Evolutionary conservation across 2,329 filamentous ascomycete genomes (phyloP).

Genomic region (Lachnellula arida): DNA sequence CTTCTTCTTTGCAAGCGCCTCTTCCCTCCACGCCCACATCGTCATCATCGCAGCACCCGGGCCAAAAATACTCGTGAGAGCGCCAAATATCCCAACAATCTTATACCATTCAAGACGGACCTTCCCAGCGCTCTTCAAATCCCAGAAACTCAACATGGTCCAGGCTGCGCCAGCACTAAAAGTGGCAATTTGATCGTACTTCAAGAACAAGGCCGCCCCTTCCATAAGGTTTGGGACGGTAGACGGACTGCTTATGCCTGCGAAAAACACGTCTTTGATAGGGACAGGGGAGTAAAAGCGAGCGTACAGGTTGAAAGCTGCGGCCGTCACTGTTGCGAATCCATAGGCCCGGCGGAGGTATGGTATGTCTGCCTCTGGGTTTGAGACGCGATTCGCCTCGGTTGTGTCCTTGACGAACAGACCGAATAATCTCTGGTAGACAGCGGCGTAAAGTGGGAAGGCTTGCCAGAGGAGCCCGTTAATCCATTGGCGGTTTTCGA

Average conservation of each 20-base stretch:
- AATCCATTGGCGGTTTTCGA: conserved; percentile 25
- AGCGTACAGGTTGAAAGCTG: conserved; percentile 16
- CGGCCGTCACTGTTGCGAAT: conserved; percentile 10
- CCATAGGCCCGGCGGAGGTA: conserved; percentile 24
- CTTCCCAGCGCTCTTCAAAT: conserved; percentile 33
- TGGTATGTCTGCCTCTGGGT: conserved; percentile 24
- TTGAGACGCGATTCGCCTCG: conserved; percentile 13
- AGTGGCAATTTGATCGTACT: conserved; percentile 24
- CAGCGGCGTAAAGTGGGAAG: conserved; percentile 25
- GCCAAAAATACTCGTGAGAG: conserved; percentile 22
- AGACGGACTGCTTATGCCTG: conserved; percentile 24
- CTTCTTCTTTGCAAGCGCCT: conserved; percentile 17
- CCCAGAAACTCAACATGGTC: conserved; percentile 30
- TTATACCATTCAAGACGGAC: conserved; percentile 21
- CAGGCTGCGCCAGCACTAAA: conserved; percentile 28
- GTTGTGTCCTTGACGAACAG: conserved; percentile 21
- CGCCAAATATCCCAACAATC: conserved; percentile 18
- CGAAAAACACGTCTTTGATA: conserved; percentile 21
- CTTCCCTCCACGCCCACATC: conserved; percentile 35
- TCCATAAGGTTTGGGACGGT: conserved; percentile 5
- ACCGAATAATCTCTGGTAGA: conserved; percentile 17
- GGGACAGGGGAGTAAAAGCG: conserved; percentile 16
- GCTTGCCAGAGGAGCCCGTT: conserved; percentile 40
- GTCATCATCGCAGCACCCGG: conserved; percentile 29
- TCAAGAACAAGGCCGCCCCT: conserved; percentile 13